phyloP scores from a whole-genome alignment of 2,329 filamentous ascomycete species.

The Cytospora piceae region DNA sequence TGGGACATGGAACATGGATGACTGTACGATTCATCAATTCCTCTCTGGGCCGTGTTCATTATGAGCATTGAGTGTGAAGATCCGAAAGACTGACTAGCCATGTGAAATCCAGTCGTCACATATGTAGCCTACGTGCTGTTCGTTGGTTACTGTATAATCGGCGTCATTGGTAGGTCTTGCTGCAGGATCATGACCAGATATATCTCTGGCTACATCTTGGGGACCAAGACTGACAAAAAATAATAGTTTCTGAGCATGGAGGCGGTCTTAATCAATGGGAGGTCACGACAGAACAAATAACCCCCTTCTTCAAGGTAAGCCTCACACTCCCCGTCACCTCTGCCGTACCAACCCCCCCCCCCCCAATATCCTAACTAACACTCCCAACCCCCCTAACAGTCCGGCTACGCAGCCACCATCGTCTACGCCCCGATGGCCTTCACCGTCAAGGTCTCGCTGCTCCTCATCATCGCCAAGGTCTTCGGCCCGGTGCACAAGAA shows the following conservation, averaged over 20 bases:
- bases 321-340: neutral
- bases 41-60: neutral
- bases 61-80: neutral
- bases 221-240: neutral
- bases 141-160: constrained; percentile 36
- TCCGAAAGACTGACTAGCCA: neutral
- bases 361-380: neutral
- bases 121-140: constrained; percentile 35
- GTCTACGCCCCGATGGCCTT: constrained; percentile 50
- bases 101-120: neutral
- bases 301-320: constrained; percentile 43
- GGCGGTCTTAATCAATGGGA: constrained; percentile 43
- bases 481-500: constrained; percentile 46
- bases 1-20: constrained; percentile 33
- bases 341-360: too few species aligned
- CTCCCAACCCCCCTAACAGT: constrained; percentile 33
- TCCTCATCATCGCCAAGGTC: constrained; percentile 48
- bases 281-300: constrained; percentile 37
- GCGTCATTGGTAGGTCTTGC: constrained; percentile 33
- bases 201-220: neutral
- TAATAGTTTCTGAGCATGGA: constrained; percentile 37
- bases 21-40: constrained; percentile 34
- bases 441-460: constrained; percentile 48
- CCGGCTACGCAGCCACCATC: constrained; percentile 47
- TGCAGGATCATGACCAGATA: neutral